Conservation (phyloP, 371 early-diverging fungal genomes). For the Dichotomocladium elegans region DNA sequence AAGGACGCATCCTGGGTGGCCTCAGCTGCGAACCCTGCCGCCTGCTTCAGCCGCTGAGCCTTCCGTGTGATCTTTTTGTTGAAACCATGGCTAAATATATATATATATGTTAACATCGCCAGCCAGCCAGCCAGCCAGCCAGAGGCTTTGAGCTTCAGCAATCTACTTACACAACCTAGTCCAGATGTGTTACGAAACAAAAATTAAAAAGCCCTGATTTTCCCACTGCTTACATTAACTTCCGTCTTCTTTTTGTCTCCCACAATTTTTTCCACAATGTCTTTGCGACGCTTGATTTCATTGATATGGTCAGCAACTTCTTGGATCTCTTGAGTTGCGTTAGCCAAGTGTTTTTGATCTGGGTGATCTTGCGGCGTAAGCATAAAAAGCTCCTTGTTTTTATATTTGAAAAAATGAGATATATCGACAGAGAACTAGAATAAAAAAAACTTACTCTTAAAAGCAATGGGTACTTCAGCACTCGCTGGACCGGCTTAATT, state of each 20-base stretch:
- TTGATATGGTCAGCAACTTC: conserved; percentile 81
- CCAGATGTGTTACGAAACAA: too few species aligned
- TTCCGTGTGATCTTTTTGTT: conserved; percentile 68
- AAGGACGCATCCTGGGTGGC: conserved; percentile 54
- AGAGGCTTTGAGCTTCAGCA: neutral
- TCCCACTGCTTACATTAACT: conserved; percentile 44
- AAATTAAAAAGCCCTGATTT: neutral
- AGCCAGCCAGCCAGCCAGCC: neutral
- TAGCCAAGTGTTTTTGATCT: conserved; percentile 52
- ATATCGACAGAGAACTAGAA: neutral
- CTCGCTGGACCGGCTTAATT: conserved; percentile 83
- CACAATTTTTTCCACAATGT: conserved; percentile 82
- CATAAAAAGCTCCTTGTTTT: conserved; percentile 53
- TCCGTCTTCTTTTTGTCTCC: conserved; percentile 65
- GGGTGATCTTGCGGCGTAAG: conserved; percentile 57
- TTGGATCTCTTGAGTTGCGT: conserved; percentile 54
- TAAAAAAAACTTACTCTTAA: conserved; percentile 52
- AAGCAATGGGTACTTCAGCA: conserved; percentile 75
- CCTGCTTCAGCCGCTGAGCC: conserved; percentile 28
- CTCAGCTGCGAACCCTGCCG: conserved; percentile 31
- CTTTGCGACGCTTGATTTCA: conserved; percentile 81
- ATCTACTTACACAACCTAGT: conserved; percentile 33
- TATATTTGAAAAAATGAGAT: neutral
- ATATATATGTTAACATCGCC: neutral
- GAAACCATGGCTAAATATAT: conserved; percentile 58